Evolutionary conservation across 1,284 basidiomycete genomes (phyloP).

Genomic region (Naganishia sp.): DNA sequence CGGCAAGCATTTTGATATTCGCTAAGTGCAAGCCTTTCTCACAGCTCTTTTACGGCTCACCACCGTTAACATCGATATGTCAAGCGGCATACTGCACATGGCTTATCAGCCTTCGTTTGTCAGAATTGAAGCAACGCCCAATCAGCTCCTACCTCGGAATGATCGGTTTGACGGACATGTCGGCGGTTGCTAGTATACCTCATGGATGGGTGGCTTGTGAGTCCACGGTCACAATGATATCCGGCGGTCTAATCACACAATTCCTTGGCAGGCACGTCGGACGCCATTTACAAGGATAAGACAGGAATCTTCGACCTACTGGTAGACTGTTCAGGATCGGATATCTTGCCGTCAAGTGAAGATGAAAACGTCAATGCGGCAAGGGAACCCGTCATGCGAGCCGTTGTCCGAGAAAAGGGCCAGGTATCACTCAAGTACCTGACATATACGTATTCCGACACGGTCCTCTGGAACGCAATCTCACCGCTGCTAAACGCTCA

Average conservation of each 20-base stretch:
- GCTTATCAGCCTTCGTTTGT: constrained; percentile 17
- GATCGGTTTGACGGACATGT: constrained; percentile 33
- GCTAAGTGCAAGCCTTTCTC: background rate
- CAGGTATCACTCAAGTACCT: constrained; percentile 20
- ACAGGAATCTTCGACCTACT: constrained; percentile 32
- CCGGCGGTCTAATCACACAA: background rate
- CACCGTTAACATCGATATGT: constrained; percentile 30
- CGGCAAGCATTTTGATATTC: background rate
- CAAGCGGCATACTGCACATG: constrained; percentile 34
- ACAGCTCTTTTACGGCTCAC: constrained; percentile 33
- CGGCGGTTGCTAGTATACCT: constrained; percentile 13
- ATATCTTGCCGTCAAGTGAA: background rate
- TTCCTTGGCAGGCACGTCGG: constrained; percentile 31
- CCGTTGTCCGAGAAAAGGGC: constrained; percentile 12
- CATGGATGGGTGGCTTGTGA: constrained; percentile 34
- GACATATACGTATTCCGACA: constrained; percentile 29
- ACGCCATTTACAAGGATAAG: constrained; percentile 34
- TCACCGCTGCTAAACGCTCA: constrained; percentile 4
- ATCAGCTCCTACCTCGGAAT: constrained; percentile 23
- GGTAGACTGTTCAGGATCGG: constrained; percentile 29
- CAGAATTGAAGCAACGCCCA: constrained; percentile 2
- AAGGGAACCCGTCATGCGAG: constrained; percentile 24
- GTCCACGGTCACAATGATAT: background rate
- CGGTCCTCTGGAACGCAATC: constrained; percentile 20
- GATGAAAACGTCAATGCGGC: background rate